A percentile compares a stretch with the other conserved stretches of the same genome.
These are phyloP conservation scores for Aegilops speltoides DNA, from an alignment of 176 grass and related monocot species.

Conservation along the genomic window DNA sequence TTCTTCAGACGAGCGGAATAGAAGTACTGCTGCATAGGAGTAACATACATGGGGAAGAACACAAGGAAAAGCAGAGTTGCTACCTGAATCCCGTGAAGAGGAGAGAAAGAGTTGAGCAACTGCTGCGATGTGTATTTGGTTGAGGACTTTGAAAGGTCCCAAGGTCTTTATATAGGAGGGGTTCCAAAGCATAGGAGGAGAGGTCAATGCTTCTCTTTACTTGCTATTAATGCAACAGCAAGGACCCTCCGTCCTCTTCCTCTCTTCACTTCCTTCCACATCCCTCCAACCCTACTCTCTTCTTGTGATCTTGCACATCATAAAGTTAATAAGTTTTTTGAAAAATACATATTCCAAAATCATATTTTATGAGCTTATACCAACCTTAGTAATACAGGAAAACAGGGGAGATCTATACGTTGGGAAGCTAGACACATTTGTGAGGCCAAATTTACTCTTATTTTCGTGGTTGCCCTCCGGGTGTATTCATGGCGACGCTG, in stretches of 20 bases:
- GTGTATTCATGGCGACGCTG: conserved; percentile 7
- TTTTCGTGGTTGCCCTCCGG: conserved; percentile 1
- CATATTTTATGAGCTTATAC: conserved; percentile 24
- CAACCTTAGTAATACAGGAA: conserved; percentile 3
- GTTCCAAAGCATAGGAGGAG: conserved; percentile 29
- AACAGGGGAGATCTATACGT: neutral
- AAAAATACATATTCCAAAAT: conserved; percentile 16
- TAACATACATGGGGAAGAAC: conserved; percentile 22
- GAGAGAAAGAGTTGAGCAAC: conserved; percentile 9
- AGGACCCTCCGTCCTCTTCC: conserved; percentile 7
- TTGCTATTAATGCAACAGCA: conserved; percentile 52
- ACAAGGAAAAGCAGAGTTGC: neutral
- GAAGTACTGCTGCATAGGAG: neutral
- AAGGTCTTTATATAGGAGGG: conserved; percentile 49
- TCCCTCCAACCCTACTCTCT: neutral
- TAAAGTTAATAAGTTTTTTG: neutral
- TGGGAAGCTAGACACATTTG: neutral
- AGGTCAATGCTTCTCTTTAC: conserved; percentile 65
- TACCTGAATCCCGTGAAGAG: conserved; percentile 18
- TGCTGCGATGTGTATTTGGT: conserved; percentile 20
- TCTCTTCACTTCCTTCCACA: neutral
- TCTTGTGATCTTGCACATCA: conserved; percentile 31
- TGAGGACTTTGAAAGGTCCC: conserved; percentile 26
- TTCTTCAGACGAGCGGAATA: neutral
- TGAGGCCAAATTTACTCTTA: conserved; percentile 4